phyloP scores from a whole-genome alignment of 306 rosid genomes.

The Fragaria ananassa region DNA sequence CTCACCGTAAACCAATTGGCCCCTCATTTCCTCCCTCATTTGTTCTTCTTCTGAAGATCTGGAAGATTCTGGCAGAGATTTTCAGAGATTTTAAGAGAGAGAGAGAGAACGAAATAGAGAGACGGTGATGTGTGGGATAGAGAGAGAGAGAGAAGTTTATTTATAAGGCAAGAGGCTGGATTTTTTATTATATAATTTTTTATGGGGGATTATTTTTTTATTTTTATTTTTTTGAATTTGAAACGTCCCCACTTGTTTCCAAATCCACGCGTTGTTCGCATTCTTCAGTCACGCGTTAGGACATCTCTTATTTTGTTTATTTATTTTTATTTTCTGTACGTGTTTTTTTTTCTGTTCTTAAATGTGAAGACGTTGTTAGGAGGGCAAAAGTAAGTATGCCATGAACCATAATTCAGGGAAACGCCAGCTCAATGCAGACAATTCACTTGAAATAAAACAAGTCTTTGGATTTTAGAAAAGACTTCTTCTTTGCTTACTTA shows the following conservation, averaged over 20 bases:
- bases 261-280: not conserved
- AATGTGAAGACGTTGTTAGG: not conserved
- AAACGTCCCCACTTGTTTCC: not conserved
- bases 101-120: not conserved
- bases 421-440: no score
- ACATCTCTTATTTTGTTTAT: not conserved
- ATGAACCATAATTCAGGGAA: no score
- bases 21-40: conserved; percentile 39
- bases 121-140: not conserved
- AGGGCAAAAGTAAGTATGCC: no score
- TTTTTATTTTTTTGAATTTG: not conserved
- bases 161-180: not conserved
- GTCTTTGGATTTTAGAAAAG: no score
- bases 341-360: no score
- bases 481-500: no score
- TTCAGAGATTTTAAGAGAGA: not conserved
- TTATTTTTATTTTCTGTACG: not conserved
- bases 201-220: not conserved
- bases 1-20: conserved; percentile 37
- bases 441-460: no score
- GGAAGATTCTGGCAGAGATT: not conserved
- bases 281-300: not conserved
- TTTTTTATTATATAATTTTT: not conserved
- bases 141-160: not conserved
- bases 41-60: not conserved